Evolutionary conservation across 177 flowering plant genomes (phyloP).

Genomic region (Vitis hybrid): DNA sequence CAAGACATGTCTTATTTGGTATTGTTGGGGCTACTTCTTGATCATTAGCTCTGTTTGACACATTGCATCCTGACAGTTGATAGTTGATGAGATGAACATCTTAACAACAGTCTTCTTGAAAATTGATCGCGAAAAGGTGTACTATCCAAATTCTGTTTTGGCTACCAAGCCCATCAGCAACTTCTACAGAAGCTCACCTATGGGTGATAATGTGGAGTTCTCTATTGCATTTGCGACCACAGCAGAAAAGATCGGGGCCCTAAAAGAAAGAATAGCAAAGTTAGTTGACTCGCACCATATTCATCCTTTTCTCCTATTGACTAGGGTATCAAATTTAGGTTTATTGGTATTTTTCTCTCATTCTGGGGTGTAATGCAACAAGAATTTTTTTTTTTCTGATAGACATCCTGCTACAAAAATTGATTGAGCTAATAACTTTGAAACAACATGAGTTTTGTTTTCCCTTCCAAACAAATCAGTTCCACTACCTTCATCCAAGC

Average conservation of each 20-base stretch:
- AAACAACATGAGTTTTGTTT: too few species aligned
- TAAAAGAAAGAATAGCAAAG: slow-evolving; percentile 47
- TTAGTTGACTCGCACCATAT: slow-evolving; percentile 17
- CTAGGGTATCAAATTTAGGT: too few species aligned
- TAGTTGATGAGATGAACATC: slow-evolving; percentile 71
- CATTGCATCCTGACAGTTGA: slow-evolving; percentile 31
- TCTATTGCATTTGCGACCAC: slow-evolving; percentile 48
- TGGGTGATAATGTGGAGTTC: slow-evolving; percentile 56
- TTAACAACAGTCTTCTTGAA: slow-evolving; percentile 61
- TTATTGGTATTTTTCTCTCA: too few species aligned
- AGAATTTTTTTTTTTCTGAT: too few species aligned
- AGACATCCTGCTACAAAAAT: too few species aligned
- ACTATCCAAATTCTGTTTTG: slow-evolving; percentile 62
- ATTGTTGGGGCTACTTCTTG: neutral
- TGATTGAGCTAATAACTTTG: too few species aligned
- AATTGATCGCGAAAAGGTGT: slow-evolving; percentile 52
- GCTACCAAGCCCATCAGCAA: slow-evolving; percentile 69
- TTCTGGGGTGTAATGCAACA: too few species aligned
- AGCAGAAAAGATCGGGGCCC: slow-evolving; percentile 35
- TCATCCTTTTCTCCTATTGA: neutral
- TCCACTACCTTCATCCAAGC: too few species aligned
- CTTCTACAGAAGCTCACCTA: slow-evolving; percentile 60
- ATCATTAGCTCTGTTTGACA: neutral
- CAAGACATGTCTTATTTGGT: neutral
- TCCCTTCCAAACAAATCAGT: too few species aligned